A percentile compares a stretch with the other conserved stretches of the same genome.
phyloP scores from a whole-genome alignment of 768 basidiomycete species.

The Mycena kentingensis region DNA sequence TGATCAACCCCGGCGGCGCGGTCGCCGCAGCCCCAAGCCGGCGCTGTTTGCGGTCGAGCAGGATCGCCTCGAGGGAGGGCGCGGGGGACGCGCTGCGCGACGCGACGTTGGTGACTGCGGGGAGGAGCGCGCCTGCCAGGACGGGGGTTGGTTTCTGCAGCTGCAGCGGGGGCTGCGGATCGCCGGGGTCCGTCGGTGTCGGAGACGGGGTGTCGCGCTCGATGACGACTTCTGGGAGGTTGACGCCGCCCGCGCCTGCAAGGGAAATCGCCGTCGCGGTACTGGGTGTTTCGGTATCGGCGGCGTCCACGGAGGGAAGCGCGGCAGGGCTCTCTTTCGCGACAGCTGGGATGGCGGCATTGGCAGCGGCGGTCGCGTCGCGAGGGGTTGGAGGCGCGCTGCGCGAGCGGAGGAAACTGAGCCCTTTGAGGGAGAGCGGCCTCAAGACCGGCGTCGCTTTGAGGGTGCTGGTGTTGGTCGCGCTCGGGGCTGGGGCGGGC shows the following conservation, averaged over 20 bases:
- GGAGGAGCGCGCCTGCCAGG: slow-evolving; percentile 7
- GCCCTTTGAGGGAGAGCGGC: slow-evolving; percentile 46
- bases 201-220: slow-evolving; percentile 30
- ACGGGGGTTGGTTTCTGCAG: slow-evolving; percentile 15
- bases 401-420: slow-evolving; percentile 54
- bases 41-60: slow-evolving; percentile 62
- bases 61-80: slow-evolving; percentile 64
- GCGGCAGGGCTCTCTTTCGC: slow-evolving; percentile 19
- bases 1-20: slow-evolving; percentile 8
- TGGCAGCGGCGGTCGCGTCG: slow-evolving; percentile 23
- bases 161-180: slow-evolving; percentile 3
- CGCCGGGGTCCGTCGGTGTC: slow-evolving; percentile 21
- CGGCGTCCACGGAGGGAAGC: not conserved
- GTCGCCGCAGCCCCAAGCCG: slow-evolving; percentile 37
- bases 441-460: slow-evolving; percentile 34
- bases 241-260: not conserved
- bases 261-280: not conserved
- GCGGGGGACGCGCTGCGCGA: slow-evolving; percentile 47
- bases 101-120: slow-evolving; percentile 15
- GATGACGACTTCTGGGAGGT: slow-evolving; percentile 24
- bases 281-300: not conserved
- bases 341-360: slow-evolving; percentile 9
- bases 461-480: slow-evolving; percentile 18
- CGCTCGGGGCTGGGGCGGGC: slow-evolving; percentile 25
- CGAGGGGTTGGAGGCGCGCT: slow-evolving; percentile 62